phyloP scores from a whole-genome alignment of 2,329 filamentous ascomycete species.

The Teratosphaeria epicoccoides region DNA sequence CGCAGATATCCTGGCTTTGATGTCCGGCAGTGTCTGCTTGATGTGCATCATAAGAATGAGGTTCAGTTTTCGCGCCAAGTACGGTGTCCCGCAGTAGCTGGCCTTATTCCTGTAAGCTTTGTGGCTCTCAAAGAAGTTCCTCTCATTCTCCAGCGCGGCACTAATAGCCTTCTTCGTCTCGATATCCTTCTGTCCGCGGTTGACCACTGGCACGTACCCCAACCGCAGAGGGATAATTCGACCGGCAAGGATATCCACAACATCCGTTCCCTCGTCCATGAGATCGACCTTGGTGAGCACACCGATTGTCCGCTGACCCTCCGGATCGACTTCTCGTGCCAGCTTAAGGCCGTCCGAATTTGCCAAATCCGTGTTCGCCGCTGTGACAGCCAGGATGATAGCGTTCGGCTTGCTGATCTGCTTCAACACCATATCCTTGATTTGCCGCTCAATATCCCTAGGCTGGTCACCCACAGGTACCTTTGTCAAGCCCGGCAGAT shows the following conservation, averaged over 20 bases:
- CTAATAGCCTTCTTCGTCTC: conserved; percentile 96
- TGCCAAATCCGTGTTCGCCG: conserved; percentile 93
- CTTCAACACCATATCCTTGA: conserved; percentile 95
- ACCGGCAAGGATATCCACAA: conserved; percentile 95
- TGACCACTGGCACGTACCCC: conserved; percentile 95
- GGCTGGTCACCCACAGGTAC: conserved; percentile 95
- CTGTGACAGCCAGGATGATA: conserved; percentile 91
- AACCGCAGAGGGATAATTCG: conserved; percentile 90
- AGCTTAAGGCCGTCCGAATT: conserved; percentile 97
- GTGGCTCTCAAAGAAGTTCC: conserved; percentile 96
- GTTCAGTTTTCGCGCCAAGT: conserved; percentile 92
- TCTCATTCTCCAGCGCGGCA: conserved; percentile 83
- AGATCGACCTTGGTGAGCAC: conserved; percentile 97
- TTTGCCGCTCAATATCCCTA: conserved; percentile 91
- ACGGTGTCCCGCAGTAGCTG: conserved; percentile 95
- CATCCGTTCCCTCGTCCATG: conserved; percentile 97
- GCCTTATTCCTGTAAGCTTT: conserved; percentile 98
- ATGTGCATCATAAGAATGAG: conserved; percentile 99
- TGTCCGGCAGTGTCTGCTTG: conserved; percentile 96
- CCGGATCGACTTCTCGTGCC: conserved; percentile 89
- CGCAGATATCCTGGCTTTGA: conserved; percentile 91
- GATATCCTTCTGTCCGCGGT: conserved; percentile 94
- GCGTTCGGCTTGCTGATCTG: conserved; percentile 98
- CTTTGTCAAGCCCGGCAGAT: conserved; percentile 91
- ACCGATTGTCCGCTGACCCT: conserved; percentile 95